Base-by-base conservation (phyloP, 2,329 filamentous ascomycete species). In the Cephalotrichum gorgonifer region DNA sequence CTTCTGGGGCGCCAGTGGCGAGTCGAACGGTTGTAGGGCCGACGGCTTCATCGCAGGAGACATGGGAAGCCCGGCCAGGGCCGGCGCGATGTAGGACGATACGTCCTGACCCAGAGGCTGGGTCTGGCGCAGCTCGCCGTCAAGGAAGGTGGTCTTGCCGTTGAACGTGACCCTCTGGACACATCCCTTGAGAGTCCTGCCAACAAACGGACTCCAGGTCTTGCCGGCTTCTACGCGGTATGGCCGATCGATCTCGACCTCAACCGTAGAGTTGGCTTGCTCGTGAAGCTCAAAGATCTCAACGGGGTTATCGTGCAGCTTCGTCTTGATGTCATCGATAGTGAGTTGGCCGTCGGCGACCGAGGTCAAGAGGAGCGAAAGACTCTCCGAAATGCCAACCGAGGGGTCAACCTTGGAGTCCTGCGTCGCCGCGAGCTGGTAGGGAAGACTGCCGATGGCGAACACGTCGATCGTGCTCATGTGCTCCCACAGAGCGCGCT, bases 251-350 rank as follows among this genome's bases (percentile, higher is more conserved):
- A 89, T 73, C 65, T 89, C 86, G 22, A 87, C 75, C 69, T 90
- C 86, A 31, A 90, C 74, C 5, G 78, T 79, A 33, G 83, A 82
- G 51, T 81, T 81, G n/a, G 76, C 67, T 65, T 90, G 86, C 56
- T 90, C 86, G 55, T 90, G 86, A 46, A 90, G 76, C 69, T 90
- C 85, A 56, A 90, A 90, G 57, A 90, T 89, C 61, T 78, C 77
- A 69, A 85, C 86, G 3, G 86, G 86, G 62, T 88, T 89, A 60
- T 87, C 82, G 62, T 89, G 85, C 43, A 90, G 74, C 39, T 83
- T 79, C 49, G 68, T 62, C 60, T 79, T 83, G 62, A 90, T 76
- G 60, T 90, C 85, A 28, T 89, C 84, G 31, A 89, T 66, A 3
- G 82, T 86, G 57, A 90, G 65, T 58, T 75, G 82, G 53, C 85